These are phyloP conservation scores for Claviceps capensis DNA, from an alignment of 2,329 filamentous ascomycete genomes.

Conservation along the genomic window DNA sequence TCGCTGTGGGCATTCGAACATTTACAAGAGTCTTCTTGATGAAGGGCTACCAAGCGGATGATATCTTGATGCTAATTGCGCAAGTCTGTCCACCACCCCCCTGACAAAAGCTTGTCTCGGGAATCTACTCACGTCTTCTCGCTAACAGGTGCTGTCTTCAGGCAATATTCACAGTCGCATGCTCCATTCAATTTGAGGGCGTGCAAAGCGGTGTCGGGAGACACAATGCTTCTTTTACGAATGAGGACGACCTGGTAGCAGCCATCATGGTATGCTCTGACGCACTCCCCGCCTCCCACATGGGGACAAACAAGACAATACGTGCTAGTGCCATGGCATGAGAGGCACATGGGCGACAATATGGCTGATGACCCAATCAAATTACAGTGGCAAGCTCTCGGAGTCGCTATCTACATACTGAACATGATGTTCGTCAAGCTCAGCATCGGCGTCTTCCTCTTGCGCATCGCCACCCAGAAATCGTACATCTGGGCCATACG, in stretches of 20 bases:
- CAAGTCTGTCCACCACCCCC: slow-evolving; percentile 21
- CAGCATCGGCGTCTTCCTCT: slow-evolving; percentile 38
- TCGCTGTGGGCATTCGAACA: slow-evolving; percentile 28
- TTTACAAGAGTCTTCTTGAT: slow-evolving; percentile 31
- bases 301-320: background rate
- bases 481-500: slow-evolving; percentile 35
- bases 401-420: slow-evolving; percentile 34
- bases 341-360: background rate
- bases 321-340: background rate
- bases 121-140: background rate
- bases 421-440: slow-evolving; percentile 45
- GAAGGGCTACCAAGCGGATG: slow-evolving; percentile 33
- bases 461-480: slow-evolving; percentile 31
- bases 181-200: slow-evolving; percentile 30
- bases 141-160: slow-evolving; percentile 11
- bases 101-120: background rate
- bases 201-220: slow-evolving; percentile 29
- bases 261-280: slow-evolving; percentile 30
- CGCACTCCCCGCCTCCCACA: background rate
- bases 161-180: slow-evolving; percentile 33
- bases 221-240: slow-evolving; percentile 31
- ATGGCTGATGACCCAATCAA: background rate
- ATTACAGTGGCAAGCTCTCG: slow-evolving; percentile 34
- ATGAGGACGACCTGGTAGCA: slow-evolving; percentile 25
- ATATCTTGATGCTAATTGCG: slow-evolving; percentile 38